Evolutionary conservation across 352 stramenopile species (phyloP), one percentile per base, ranked within the genome.

Genomic region (Globisporangium orthogonon): DNA sequence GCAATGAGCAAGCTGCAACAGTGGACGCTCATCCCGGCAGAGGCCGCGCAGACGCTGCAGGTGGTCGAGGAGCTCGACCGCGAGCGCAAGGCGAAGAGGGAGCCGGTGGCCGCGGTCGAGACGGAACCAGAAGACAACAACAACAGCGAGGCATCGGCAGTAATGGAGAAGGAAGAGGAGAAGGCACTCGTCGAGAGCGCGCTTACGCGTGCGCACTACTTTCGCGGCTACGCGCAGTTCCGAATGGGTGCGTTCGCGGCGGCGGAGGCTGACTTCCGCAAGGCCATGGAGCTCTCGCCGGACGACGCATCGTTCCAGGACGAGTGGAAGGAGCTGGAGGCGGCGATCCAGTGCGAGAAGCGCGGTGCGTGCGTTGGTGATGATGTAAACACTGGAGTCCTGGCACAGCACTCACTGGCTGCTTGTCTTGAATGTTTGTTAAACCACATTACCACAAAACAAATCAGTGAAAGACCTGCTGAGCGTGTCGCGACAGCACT

Each of bases 191-290:
- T 52, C 9, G 30, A 50, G n/a, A 23, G 67, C 11, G 70, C 78
- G 49, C 61, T 82, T 6, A 68, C 73, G 13, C 69, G 77, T 40
- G 73, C 69, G 48, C 74, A 72, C 45, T 87, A 83, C 65, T 89
- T 89, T 58, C 74, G 79, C 7, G 79, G 76, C 35, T 85, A 76
- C 58, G 79, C 79, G 50, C 70, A 83, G 17, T 67, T 83, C 45
- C 70, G 64, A 3, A 28, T 86, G 5, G 70, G 76, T 4, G 59
- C 56, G 18, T 74, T 85, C 15, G 37, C 46, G 7, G 47, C 62
- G 2, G 70, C 80, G 0, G 72, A 87, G 49, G 55, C 72, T 30
- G 77, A 88, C 47, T 84, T 90, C 41, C 63, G 56, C 17, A 63
- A 72, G 30, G 73, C 76, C 14, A 65, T 79, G 58, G 65, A 72